Evolutionary conservation across 2,329 filamentous ascomycete genomes (phyloP).

Genomic region (Colletotrichum gigasporum): DNA sequence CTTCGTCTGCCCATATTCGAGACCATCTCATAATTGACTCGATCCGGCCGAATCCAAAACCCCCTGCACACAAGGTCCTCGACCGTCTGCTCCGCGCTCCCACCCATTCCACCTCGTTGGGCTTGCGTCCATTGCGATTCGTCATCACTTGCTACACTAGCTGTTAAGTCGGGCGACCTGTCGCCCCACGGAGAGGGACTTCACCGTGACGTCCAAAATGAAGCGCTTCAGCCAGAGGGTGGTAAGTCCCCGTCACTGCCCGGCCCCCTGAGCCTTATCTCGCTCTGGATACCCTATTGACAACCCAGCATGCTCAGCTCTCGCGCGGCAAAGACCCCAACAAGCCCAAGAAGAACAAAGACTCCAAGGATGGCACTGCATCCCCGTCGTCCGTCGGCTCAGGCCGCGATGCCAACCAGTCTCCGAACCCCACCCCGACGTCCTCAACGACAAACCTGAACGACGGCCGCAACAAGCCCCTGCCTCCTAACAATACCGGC

Average conservation of each 20-base stretch:
- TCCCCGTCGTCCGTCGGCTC: slow-evolving; percentile 72
- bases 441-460: slow-evolving; percentile 89
- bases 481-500: slow-evolving; percentile 65
- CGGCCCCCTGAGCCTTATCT: slow-evolving; percentile 25
- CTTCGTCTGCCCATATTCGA: background rate
- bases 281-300: slow-evolving; percentile 48
- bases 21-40: background rate
- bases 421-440: slow-evolving; percentile 78
- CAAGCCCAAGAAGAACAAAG: slow-evolving; percentile 85
- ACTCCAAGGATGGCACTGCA: slow-evolving; percentile 78
- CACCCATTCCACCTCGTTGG: slow-evolving; percentile 12
- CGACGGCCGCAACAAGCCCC: slow-evolving; percentile 85
- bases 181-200: slow-evolving; percentile 30
- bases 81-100: background rate
- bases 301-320: slow-evolving; percentile 73
- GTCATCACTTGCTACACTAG: slow-evolving; percentile 14
- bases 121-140: slow-evolving; percentile 18
- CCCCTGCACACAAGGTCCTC: background rate
- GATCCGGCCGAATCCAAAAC: slow-evolving; percentile 3
- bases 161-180: slow-evolving; percentile 25
- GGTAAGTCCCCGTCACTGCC: slow-evolving; percentile 66
- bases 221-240: slow-evolving; percentile 98
- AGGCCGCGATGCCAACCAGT: slow-evolving; percentile 66
- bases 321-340: slow-evolving; percentile 87
- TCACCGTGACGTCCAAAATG: slow-evolving; percentile 70